Evolutionary conservation across 495 filamentous ascomycete species (phyloP), one percentile per base, ranked within the genome.

Genomic region (Penicillium taxi): DNA sequence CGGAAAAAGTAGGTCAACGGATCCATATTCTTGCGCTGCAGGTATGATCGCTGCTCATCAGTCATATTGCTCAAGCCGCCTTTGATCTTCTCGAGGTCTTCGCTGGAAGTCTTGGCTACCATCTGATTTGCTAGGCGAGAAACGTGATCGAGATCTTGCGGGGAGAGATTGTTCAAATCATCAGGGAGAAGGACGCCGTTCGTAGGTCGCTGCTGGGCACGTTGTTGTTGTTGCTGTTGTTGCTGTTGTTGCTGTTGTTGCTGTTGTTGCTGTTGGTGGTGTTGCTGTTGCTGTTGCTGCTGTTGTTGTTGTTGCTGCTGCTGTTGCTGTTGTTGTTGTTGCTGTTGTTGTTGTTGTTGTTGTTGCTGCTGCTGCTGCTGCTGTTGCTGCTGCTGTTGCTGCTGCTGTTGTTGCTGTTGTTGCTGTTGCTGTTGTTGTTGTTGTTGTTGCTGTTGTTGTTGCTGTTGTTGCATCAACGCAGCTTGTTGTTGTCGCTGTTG

Each of bases 1-100:
- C 68, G 70, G 40, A 75, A 74, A 31, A 71, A 66, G 32, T 64
- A 73, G 17, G 56, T 56, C 32, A 75, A 41, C 0, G 70, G 70
- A 25, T 75, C 68, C 26, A 71, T 59, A 8, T 59, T 48, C 34
- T 67, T 67, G 31, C 48, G 55, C 6, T 39, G 32, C 13, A 60
- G 56, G 40, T 58, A 64, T 34, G 64, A 47, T 33, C 56, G 63
- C 38, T 70, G 69, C 8, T 74, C 68, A 1, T 45, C 47, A 13
- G 56, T 63, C 59, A 74, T 66, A 33, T 61, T 67, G 18, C 56
- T 54, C 14, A 62, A 22, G 9, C 67, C 68, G 22, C 53, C 33
- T 31, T 59, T 66, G 29, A 73, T 65, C 43, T 63, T 66, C 16
- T 63, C 57, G 37, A 67, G 39, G n/a, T 72, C 64, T 27, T 69